These are phyloP conservation scores for Mimosa bimucronata DNA, from an alignment of 306 rosid genomes.

Conservation along the genomic window DNA sequence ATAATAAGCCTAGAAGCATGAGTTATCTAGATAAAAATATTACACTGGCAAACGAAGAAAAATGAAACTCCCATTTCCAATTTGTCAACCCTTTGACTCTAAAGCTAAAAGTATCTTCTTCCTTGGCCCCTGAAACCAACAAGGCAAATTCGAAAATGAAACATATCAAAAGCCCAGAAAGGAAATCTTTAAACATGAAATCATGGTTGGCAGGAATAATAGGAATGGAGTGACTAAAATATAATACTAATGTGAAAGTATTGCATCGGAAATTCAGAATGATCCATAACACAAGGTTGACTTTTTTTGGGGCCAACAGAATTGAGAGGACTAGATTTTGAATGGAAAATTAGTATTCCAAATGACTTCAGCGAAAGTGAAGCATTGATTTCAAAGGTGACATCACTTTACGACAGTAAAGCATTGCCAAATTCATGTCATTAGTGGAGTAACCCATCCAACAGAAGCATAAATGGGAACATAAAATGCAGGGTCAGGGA, in stretches of 20 bases:
- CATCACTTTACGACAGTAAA: not conserved
- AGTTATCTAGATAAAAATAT: not conserved
- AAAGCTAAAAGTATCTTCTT: slow-evolving; percentile 92
- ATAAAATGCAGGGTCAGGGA: not conserved
- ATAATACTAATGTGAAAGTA: slow-evolving; percentile 4
- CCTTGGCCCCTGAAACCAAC: slow-evolving; percentile 87
- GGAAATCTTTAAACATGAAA: slow-evolving; percentile 2
- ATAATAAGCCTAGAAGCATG: slow-evolving; percentile 29
- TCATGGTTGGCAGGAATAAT: not conserved
- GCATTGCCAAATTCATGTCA: not conserved
- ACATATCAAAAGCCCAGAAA: slow-evolving; percentile 20
- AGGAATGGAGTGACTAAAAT: not conserved
- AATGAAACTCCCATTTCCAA: slow-evolving; percentile 26
- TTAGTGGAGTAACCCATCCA: not conserved
- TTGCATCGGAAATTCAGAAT: not conserved
- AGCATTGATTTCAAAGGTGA: slow-evolving; percentile 16
- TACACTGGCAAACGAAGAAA: slow-evolving; percentile 12
- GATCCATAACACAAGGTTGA: slow-evolving; percentile 23
- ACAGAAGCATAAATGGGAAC: not conserved
- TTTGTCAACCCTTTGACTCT: slow-evolving; percentile 73
- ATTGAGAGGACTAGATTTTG: not conserved
- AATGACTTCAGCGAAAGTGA: slow-evolving; percentile 3
- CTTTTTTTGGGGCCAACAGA: not conserved
- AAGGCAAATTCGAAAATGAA: slow-evolving; percentile 36
- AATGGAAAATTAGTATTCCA: not conserved